Evolutionary conservation across 257 asterid species (phyloP), one percentile per base, ranked within the genome.

Genomic region (Gardenia jasminoides): DNA sequence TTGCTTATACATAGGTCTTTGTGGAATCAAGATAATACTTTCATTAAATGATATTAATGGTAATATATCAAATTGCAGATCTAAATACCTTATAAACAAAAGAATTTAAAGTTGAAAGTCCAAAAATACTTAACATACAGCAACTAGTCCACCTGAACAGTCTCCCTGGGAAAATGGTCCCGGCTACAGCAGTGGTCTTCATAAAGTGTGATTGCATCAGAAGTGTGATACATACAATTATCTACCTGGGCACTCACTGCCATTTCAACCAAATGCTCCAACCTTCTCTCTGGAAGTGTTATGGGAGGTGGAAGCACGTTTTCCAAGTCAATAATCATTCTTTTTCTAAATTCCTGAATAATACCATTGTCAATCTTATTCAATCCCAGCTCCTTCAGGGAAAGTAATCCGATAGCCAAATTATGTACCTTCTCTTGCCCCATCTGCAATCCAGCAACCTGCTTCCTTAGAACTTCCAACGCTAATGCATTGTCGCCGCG

Each of bases 141-240:
- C 79, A 77, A 78, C 67, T 76, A 83, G 71, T 79, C 85, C 76
- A 94, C 98, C 98, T 94, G 98, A 78, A 85, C 44, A 76, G 97
- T 94, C 85, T 88, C 91, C 33, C 92, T 85, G 31, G 97, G 98
- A 83, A 92, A 90, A 79, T 86, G 90, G 69, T 87, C 86, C 50
- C 90, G 90, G 85, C 83, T 87, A 79, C 97, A 94, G 50, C 78
- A 88, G 87, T 94, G 98, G 78, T 94, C 98, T 83, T 91, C 91
- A 72, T 87, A 94, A 76, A 94, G 90, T 16, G 97, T 86, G 65
- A 89, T 44, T 78, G 74, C 70, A 43, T 89, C 88, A 76, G 87
- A 86, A 79, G 80, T 88, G 84, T 94, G 99, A 83, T 93, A 88
- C 48, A 72, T 79, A 80, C 98, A 94, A 30, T 82, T 80, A 75